Percentiles rank a stretch among this genome's conserved stretches.
Evolutionary conservation across 2,329 filamentous ascomycete genomes (phyloP).

Genomic region (Venturia carpophila): DNA sequence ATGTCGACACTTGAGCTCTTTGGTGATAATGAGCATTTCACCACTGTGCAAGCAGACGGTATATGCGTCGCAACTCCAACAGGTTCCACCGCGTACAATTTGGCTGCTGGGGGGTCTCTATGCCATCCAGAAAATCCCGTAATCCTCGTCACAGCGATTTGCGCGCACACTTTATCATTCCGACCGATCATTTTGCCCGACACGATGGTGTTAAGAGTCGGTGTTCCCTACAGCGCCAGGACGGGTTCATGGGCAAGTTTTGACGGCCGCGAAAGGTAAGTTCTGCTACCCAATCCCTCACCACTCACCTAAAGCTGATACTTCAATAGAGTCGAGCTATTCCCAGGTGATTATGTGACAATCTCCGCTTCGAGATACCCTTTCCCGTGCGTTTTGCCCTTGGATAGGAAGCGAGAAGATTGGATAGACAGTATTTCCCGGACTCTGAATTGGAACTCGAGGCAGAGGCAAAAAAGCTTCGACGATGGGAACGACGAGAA

Average conservation of each 20-base stretch:
- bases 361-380: conserved; percentile 74
- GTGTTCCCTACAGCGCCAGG: conserved; percentile 88
- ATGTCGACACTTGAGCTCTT: conserved; percentile 92
- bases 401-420: conserved; percentile 63
- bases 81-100: conserved; percentile 89
- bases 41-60: conserved; percentile 85
- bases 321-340: conserved; percentile 52
- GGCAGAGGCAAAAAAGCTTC: conserved; percentile 65
- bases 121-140: conserved; percentile 96
- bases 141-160: conserved; percentile 89
- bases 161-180: conserved; percentile 90
- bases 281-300: neutral
- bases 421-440: conserved; percentile 76
- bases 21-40: conserved; percentile 91
- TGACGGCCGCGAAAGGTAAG: conserved; percentile 74
- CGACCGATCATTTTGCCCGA: conserved; percentile 94
- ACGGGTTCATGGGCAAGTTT: conserved; percentile 96
- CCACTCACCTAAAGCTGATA: neutral
- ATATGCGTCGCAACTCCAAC: conserved; percentile 92
- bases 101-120: conserved; percentile 88
- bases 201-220: conserved; percentile 85
- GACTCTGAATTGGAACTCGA: conserved; percentile 74
- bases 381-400: conserved; percentile 67
- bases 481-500: conserved; percentile 20
- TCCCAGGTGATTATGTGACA: conserved; percentile 74